Evolutionary conservation across 2,329 filamentous ascomycete species (phyloP), one percentile per base, ranked within the genome.

Genomic region (Neofusicoccum cordaticola): DNA sequence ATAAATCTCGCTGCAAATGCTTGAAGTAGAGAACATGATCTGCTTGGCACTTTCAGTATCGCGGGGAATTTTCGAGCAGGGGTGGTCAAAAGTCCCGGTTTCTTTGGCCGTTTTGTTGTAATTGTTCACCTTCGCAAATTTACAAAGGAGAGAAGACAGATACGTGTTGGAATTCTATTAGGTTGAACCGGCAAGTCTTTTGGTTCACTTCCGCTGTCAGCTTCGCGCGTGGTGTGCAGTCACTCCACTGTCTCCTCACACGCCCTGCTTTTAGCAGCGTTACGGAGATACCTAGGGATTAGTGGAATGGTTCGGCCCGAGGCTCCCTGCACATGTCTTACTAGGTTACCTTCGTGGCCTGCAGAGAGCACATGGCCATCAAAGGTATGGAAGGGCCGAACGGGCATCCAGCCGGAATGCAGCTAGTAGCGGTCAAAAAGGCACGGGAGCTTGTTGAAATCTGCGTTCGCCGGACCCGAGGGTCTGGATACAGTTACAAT

Each of bases 231-330:
- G 27, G 31, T 45, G 42, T 22, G 42, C 42, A n/a, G 42, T 60
- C 56, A 60, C 56, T 60, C 56, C 56, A 60, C 56, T 34, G 37
- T 60, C 56, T 48, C 42, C 56, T 47, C 56, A 60, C 56, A 47
- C 22, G 2, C n/a, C n/a, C n/a, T 13, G 12, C 11, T 17, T 15
- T 22, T 12, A 35, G 19, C 53, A 58, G 8, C 5, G 19, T 35
- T 15, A 11, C 9, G 9, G 37, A 39, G 3, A 44, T 17, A 45
- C 13, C 39, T 17, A 9, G 31, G 56, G 47, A 52, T 4, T 27
- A 39, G 22, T 47, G 42, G 17, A 60, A 60, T 60, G n/a, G 56
- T 42, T 47, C 56, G 56, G 56, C 15, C 56, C 56, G 56, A 47
- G 17, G 19, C 3, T 37, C 42, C 41, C 27, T 47, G 56, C 56